These are phyloP conservation scores for Candida piceae DNA, from an alignment of 805 yeast species.

Conservation along the genomic window DNA sequence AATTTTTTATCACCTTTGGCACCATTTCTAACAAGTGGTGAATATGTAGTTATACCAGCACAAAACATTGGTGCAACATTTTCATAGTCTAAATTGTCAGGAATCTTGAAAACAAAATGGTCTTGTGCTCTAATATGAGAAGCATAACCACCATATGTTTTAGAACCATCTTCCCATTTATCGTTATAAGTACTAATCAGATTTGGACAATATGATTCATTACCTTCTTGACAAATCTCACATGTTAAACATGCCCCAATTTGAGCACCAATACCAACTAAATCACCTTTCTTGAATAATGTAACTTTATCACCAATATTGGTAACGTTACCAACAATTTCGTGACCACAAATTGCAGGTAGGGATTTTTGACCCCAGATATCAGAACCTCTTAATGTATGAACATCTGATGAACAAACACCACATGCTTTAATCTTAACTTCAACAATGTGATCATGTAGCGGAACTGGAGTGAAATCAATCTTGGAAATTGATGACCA, in stretches of 20 bases:
- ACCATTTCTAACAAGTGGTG: constrained; percentile 39
- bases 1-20: constrained; percentile 46
- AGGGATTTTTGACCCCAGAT: constrained; percentile 33
- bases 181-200: constrained; percentile 47
- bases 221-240: constrained; percentile 31
- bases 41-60: constrained; percentile 52
- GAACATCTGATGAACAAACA: constrained; percentile 53
- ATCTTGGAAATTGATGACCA: too few species aligned
- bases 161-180: constrained; percentile 42
- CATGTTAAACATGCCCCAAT: constrained; percentile 36
- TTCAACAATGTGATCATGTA: constrained; percentile 31
- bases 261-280: constrained; percentile 50
- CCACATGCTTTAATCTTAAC: constrained; percentile 39
- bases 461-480: too few species aligned
- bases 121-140: constrained; percentile 41
- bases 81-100: constrained; percentile 37
- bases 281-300: constrained; percentile 38
- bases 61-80: constrained; percentile 51
- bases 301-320: constrained; percentile 34
- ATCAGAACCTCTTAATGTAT: constrained; percentile 38
- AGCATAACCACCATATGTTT: constrained; percentile 45
- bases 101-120: constrained; percentile 43
- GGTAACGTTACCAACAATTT: constrained; percentile 34
- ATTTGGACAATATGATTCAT: constrained; percentile 46
- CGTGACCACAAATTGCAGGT: constrained; percentile 38